These are phyloP conservation scores for Peniophora sp. DNA, from an alignment of 1,284 basidiomycete genomes.

Conservation along the genomic window DNA sequence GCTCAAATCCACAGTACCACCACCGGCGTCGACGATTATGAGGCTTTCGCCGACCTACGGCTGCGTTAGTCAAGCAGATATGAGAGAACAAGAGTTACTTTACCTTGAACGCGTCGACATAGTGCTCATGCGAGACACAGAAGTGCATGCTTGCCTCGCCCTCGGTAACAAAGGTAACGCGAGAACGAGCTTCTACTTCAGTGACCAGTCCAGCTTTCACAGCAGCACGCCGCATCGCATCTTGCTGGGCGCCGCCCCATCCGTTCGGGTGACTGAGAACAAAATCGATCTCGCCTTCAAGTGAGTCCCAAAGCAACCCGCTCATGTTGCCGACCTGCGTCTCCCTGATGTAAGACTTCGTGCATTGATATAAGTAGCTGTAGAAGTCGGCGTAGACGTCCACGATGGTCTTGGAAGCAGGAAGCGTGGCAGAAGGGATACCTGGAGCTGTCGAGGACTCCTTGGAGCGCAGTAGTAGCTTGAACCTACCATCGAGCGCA, in stretches of 20 bases:
- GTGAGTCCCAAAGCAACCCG: conserved; percentile 2
- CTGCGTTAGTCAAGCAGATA: neutral
- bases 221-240: conserved; percentile 24
- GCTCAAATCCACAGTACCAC: conserved; percentile 13
- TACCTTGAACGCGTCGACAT: conserved; percentile 19
- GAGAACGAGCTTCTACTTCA: conserved; percentile 17
- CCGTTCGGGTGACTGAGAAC: conserved; percentile 30
- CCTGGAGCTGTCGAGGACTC: conserved; percentile 19
- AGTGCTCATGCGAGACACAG: conserved; percentile 26
- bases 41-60: conserved; percentile 5
- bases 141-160: conserved; percentile 37
- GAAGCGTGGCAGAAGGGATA: conserved; percentile 24
- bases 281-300: conserved; percentile 16
- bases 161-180: conserved; percentile 33
- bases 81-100: neutral
- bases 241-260: conserved; percentile 28
- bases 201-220: conserved; percentile 20
- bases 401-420: conserved; percentile 34
- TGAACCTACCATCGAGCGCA: conserved; percentile 36
- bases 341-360: conserved; percentile 11
- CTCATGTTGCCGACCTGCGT: conserved; percentile 4
- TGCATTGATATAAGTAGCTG: conserved; percentile 37
- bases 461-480: conserved; percentile 40
- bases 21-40: conserved; percentile 11
- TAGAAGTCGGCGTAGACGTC: conserved; percentile 51